Conservation (phyloP, 2,329 filamentous ascomycete genomes). For the Verticillium tricorpus region DNA sequence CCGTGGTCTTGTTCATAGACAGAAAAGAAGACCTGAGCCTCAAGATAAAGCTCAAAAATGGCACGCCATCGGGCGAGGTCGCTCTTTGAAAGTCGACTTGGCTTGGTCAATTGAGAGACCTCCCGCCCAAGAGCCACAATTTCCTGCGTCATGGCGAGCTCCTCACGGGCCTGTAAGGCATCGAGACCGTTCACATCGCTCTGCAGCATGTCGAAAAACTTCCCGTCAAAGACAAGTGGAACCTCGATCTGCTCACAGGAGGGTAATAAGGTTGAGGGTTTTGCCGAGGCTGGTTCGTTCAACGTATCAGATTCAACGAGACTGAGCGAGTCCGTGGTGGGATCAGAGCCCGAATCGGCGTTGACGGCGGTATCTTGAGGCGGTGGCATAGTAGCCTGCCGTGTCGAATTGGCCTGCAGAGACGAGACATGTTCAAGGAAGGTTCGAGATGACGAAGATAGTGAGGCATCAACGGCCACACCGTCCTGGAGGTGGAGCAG, state of each 20-base stretch:
- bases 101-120: slow-evolving; percentile 60
- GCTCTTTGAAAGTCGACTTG: slow-evolving; percentile 55
- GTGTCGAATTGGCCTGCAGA: slow-evolving; percentile 5
- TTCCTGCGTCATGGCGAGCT: slow-evolving; percentile 56
- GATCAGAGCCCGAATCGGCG: not conserved
- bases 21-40: slow-evolving; percentile 78
- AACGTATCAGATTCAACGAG: not conserved
- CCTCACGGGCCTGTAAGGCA: slow-evolving; percentile 61
- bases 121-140: slow-evolving; percentile 61
- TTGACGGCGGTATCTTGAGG: not conserved
- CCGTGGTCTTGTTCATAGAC: slow-evolving; percentile 68
- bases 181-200: slow-evolving; percentile 67
- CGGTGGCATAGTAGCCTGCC: slow-evolving; percentile 6
- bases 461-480: slow-evolving; percentile 61
- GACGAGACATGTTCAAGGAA: slow-evolving; percentile 59
- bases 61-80: slow-evolving; percentile 74
- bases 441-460: slow-evolving; percentile 60
- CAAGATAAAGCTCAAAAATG: slow-evolving; percentile 77
- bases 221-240: slow-evolving; percentile 68
- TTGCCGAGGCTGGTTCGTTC: not conserved
- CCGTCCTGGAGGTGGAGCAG: slow-evolving; percentile 64
- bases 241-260: slow-evolving; percentile 55
- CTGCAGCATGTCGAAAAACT: slow-evolving; percentile 76
- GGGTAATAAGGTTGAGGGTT: not conserved
- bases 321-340: not conserved